Evolutionary conservation across 2,329 filamentous ascomycete genomes (phyloP), one percentile per base, ranked within the genome.

Genomic region (Venturia nashicola): DNA sequence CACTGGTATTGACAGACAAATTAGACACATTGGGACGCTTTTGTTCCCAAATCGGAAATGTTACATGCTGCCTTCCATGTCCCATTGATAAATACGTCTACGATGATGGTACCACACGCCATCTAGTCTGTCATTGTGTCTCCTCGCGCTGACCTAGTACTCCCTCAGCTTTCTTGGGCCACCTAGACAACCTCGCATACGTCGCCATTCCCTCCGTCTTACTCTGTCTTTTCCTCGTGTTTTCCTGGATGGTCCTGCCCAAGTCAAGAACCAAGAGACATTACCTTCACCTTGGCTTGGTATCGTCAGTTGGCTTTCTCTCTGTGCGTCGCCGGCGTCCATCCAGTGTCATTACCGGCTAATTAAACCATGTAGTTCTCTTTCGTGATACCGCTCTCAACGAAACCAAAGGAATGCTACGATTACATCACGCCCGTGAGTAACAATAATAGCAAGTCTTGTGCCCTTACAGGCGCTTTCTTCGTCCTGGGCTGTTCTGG

Each of bases 371-470:
- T 69, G 5, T 67, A 93, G 86, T 79, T 96, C 68, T 89, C 89
- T 23, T 93, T 96, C 72, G 86, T 95, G 64, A 83, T 96, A 39
- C 91, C 91, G 0, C 80, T 96, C 11, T 89, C 84, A 6, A 83
- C 83, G 18, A 83, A 86, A 65, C 89, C 51, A 36, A 36, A 90
- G 1, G 75, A 87, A 0, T 97, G 92, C 74, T 87, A 83, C 72
- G 89, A 97, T 72, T 77, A 79, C 27, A 95, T 97, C 70, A 96
- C 92, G 0, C 92, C 92, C 0, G 83, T 95, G 69, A 87, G 89
- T 70, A 94, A 95, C 89, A 77, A 83, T 63, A 86, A 84, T 14
- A 87, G 82, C 72, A 76, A 83, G 20, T 84, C 89, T 4, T 96
- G 92, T 71, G 91, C 89, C 4, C 85, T 89, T 62, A 93, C 90